Base-by-base conservation (phyloP, 2,329 filamentous ascomycete species). In the Colletotrichum sp. region DNA sequence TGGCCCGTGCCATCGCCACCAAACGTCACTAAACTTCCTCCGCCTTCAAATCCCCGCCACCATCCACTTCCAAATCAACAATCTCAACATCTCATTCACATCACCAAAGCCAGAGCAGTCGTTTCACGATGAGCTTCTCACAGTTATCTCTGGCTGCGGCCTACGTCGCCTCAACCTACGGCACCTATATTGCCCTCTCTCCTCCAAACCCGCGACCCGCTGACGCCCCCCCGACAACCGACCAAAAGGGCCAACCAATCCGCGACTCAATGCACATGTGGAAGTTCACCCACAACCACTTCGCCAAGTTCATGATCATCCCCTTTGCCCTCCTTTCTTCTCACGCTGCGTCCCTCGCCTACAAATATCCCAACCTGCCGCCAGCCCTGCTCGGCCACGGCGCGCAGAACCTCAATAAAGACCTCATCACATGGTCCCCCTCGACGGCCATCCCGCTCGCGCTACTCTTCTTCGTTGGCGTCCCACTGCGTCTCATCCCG, bases 371-470 rank as follows among this genome's bases (percentile, higher is more conserved):
- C 12, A 8, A 71, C 39, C 67, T 80, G 15, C 81, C 83, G 13
- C 52, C 68, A 2, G 15, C 78, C 0, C 69, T 57, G 28, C 64
- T 84, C 7, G 76, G 79, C 28, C 59, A 82, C 71, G 84, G 81
- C n/a, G 72, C 74, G 7, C 76, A 78, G n/a, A 85, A 85, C 5
- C 74, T 87, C 10, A 83, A 85, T 72, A 21, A 67, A 1, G 55
- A 78, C 34, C 77, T 84, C 13, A 72, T 85, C 34, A 85, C 84
- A 8, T 87, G 85, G 84, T 85, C 85, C 6, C 24, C 78, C 13
- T 76, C 80, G 18, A 86, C 85, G 2, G 75, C 78, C 1, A 65
- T 86, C 24, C 85, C 85, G 3, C 65, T 87, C 9, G 80, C 78
- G 1, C 75, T 85, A 1, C 80, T 85, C 21, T 32, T 74, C 70